Percentiles rank a stretch among this genome's conserved stretches.
These are phyloP conservation scores for Anthracocystis panici-leucophaei DNA, from an alignment of 1,284 basidiomycete species.

Conservation along the genomic window DNA sequence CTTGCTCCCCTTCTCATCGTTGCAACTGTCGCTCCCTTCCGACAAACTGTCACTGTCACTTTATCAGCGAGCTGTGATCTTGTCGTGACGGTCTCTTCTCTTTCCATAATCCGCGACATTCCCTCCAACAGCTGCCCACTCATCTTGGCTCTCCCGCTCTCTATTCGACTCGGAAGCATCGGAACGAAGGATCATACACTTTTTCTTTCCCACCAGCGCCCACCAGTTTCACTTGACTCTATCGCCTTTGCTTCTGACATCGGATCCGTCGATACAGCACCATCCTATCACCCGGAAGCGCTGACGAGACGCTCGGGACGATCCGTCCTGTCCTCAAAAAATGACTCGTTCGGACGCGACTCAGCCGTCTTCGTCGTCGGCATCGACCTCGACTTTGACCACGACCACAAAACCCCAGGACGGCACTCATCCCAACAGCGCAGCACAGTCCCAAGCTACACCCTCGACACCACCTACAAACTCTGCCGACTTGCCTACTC, in stretches of 20 bases:
- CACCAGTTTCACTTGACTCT: not conserved
- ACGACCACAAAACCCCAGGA: constrained; percentile 5
- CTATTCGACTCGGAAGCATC: constrained; percentile 2
- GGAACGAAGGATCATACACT: not conserved
- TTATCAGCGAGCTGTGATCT: too few relatives aligned
- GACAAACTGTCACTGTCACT: not conserved
- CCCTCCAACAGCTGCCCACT: not conserved
- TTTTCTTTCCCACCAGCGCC: not conserved
- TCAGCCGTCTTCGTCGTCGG: constrained; percentile 15
- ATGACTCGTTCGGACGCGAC: constrained; percentile 17
- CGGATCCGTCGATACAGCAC: not conserved
- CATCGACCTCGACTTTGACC: not conserved
- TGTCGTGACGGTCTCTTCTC: not conserved
- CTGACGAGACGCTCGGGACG: constrained; percentile 4
- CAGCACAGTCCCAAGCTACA: constrained; percentile 9
- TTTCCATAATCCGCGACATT: not conserved
- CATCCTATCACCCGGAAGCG: not conserved
- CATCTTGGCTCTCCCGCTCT: not conserved
- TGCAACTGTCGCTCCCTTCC: not conserved
- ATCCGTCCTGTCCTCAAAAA: constrained; percentile 1
- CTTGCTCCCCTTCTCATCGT: not conserved
- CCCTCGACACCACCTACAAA: constrained; percentile 30
- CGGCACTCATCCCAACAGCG: not conserved
- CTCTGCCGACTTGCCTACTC: constrained; percentile 45
- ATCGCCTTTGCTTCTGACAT: not conserved